Evolutionary conservation across 805 yeast genomes (phyloP).

Genomic region (Cyberlindnera misumaiensis): DNA sequence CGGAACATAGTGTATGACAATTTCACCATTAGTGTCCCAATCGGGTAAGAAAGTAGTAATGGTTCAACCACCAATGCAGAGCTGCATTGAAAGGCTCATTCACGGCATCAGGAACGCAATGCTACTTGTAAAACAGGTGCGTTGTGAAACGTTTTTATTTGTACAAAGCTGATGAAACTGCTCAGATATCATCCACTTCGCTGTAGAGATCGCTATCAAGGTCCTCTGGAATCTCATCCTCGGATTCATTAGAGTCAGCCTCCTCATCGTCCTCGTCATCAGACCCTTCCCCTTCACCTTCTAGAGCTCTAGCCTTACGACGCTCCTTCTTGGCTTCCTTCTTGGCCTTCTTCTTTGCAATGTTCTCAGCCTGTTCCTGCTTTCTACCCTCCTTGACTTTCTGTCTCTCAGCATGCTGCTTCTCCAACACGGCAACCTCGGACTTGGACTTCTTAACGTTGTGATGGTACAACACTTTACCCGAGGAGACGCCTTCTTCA

Average conservation of each 20-base stretch:
- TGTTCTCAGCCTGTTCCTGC: constrained; percentile 72
- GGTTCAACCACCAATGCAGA: not conserved
- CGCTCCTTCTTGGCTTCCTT: constrained; percentile 70
- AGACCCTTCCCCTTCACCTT: constrained; percentile 30
- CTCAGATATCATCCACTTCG: constrained; percentile 29
- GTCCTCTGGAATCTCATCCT: constrained; percentile 36
- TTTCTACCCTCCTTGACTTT: constrained; percentile 65
- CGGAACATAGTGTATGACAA: not conserved
- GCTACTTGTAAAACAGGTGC: not conserved
- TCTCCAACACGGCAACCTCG: constrained; percentile 58
- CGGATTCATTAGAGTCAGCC: constrained; percentile 31
- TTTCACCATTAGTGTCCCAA: not conserved
- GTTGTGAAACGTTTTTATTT: not conserved
- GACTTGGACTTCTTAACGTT: constrained; percentile 53
- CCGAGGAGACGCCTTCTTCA: constrained; percentile 86
- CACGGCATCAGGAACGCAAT: not conserved
- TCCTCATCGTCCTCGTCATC: constrained; percentile 28
- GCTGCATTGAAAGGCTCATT: too few species aligned
- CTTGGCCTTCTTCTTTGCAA: constrained; percentile 64
- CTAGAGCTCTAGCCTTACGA: constrained; percentile 40
- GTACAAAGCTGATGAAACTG: not conserved
- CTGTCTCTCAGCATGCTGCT: constrained; percentile 54
- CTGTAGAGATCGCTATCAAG: constrained; percentile 41
- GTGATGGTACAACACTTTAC: constrained; percentile 83
- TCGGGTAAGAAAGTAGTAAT: not conserved